phyloP scores from a whole-genome alignment of 352 stramenopile genomes.

The Pseudoperonospora humuli region DNA sequence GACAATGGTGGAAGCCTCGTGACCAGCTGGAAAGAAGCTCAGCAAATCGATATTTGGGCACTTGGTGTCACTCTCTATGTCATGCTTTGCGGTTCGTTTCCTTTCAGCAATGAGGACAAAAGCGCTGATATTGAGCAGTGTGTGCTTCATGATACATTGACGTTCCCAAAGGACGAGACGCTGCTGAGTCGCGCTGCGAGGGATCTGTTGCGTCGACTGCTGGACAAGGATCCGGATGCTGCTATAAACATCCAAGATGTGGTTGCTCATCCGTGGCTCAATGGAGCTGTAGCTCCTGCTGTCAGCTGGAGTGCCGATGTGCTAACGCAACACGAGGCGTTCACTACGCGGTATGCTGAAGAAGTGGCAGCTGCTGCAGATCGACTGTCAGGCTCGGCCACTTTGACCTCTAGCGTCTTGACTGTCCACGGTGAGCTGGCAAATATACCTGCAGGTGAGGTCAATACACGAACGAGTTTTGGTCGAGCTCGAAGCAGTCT shows the following conservation, averaged over 20 bases:
- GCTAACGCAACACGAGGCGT: constrained; percentile 33
- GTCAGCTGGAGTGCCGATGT: constrained; percentile 38
- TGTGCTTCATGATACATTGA: constrained; percentile 24
- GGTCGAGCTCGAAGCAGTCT: constrained; percentile 8
- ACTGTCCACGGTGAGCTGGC: constrained; percentile 3
- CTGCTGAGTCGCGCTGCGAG: constrained; percentile 54
- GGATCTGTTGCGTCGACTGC: constrained; percentile 49
- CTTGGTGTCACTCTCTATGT: constrained; percentile 69
- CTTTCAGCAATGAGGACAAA: constrained; percentile 31
- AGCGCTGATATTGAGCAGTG: constrained; percentile 20
- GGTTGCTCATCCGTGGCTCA: constrained; percentile 57
- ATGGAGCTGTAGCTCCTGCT: constrained; percentile 33
- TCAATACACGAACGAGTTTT: constrained; percentile 3
- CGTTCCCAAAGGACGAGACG: constrained; percentile 20
- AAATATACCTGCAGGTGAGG: constrained; percentile 2
- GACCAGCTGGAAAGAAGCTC: constrained; percentile 43
- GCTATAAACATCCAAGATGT: constrained; percentile 59
- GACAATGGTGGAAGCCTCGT: constrained; percentile 19
- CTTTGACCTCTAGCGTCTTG: constrained; percentile 10
- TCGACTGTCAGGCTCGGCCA: constrained; percentile 15
- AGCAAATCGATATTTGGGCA: constrained; percentile 66
- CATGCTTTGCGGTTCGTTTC: constrained; percentile 53
- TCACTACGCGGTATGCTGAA: constrained; percentile 36
- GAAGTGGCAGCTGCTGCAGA: constrained; percentile 28
- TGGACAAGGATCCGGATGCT: constrained; percentile 41